Evolutionary conservation across 768 basidiomycete genomes (phyloP).

Genomic region (Podaxis sp.): DNA sequence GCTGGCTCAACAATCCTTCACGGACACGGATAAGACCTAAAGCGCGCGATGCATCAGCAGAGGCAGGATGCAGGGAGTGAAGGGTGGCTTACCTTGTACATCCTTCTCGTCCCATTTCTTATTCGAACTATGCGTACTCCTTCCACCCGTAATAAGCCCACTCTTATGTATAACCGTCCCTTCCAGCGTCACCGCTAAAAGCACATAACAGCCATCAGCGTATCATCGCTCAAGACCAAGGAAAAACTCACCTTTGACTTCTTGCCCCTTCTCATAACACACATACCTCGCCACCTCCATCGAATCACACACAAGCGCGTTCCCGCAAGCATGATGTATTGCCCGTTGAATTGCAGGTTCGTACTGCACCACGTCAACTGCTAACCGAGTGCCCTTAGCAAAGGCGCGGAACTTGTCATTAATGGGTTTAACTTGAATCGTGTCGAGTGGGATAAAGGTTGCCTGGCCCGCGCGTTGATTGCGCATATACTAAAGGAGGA

Average conservation of each 20-base stretch:
- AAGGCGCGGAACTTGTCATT: slow-evolving; percentile 95
- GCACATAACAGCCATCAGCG: not conserved
- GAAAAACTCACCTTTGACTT: slow-evolving; percentile 83
- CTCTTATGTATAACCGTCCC: slow-evolving; percentile 98
- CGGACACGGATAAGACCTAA: slow-evolving; percentile 54
- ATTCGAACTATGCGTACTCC: slow-evolving; percentile 68
- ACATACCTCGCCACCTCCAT: slow-evolving; percentile 91
- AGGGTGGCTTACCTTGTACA: slow-evolving; percentile 64
- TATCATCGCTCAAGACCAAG: not conserved
- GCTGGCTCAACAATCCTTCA: slow-evolving; percentile 69
- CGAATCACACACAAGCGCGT: slow-evolving; percentile 91
- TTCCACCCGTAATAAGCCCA: slow-evolving; percentile 95
- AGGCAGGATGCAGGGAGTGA: not conserved
- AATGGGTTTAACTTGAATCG: slow-evolving; percentile 89
- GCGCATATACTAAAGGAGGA: slow-evolving; percentile 78
- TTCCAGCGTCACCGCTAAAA: slow-evolving; percentile 88
- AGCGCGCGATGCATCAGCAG: not conserved
- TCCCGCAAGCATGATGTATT: slow-evolving; percentile 96
- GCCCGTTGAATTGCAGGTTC: slow-evolving; percentile 88
- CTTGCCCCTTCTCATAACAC: slow-evolving; percentile 92
- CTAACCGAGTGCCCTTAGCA: slow-evolving; percentile 82
- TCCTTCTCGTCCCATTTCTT: slow-evolving; percentile 97
- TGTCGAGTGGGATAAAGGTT: slow-evolving; percentile 98
- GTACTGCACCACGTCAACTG: slow-evolving; percentile 82
- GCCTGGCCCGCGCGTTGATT: slow-evolving; percentile 94